These are phyloP conservation scores for Trichoderma sp. DNA, from an alignment of 2,329 filamentous ascomycete genomes.

Conservation along the genomic window DNA sequence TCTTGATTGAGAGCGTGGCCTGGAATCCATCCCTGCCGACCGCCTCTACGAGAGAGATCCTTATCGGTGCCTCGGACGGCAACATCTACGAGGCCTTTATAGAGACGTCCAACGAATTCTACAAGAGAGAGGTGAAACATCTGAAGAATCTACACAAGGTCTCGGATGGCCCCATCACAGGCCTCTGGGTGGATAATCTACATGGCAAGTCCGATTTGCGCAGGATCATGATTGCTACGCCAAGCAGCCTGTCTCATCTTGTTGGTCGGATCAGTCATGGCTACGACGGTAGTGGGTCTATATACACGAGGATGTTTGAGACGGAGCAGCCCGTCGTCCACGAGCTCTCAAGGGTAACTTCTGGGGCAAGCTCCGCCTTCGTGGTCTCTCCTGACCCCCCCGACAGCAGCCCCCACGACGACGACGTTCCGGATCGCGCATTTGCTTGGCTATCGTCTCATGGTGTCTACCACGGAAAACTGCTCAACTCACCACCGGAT, in stretches of 20 bases:
- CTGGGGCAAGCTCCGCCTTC: conserved; percentile 62
- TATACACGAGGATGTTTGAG: conserved; percentile 88
- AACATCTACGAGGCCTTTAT: conserved; percentile 95
- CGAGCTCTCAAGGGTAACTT: conserved; percentile 65
- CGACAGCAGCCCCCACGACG: conserved; percentile 58
- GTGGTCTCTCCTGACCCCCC: conserved; percentile 75
- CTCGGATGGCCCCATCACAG: conserved; percentile 79
- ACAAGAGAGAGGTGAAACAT: conserved; percentile 92
- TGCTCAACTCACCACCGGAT: conserved; percentile 63
- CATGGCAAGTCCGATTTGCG: conserved; percentile 69
- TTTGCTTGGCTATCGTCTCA: conserved; percentile 92
- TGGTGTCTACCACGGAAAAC: conserved; percentile 83
- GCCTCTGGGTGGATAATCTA: conserved; percentile 80
- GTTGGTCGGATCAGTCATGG: conserved; percentile 74
- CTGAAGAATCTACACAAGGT: conserved; percentile 81
- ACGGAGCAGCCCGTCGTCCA: conserved; percentile 77
- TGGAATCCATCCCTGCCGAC: conserved; percentile 95
- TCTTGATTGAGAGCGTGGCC: conserved; percentile 84
- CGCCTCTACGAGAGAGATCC: conserved; percentile 89
- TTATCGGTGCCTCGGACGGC: conserved; percentile 89
- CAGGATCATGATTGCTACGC: conserved; percentile 78
- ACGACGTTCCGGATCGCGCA: conserved; percentile 66
- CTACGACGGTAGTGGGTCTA: conserved; percentile 78
- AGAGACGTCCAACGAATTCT: conserved; percentile 92
- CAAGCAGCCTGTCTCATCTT: conserved; percentile 76